Base-by-base conservation (phyloP, 2,329 filamentous ascomycete species). In the Fusarium marasasianum region DNA sequence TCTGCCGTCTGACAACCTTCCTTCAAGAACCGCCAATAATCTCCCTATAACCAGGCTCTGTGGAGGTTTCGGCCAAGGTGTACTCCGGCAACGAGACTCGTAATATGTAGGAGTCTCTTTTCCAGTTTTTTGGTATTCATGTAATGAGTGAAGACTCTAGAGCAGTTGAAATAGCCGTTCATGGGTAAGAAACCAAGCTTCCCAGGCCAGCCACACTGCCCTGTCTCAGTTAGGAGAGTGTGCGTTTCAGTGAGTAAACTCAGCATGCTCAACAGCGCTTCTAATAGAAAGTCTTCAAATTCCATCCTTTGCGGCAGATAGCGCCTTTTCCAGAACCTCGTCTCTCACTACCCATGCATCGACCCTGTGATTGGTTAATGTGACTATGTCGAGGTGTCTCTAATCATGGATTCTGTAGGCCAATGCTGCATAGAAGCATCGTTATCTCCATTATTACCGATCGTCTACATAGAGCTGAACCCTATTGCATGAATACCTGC, bases 391-490 rank as follows among this genome's bases (percentile, higher is more conserved):
- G 18, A 54, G 15, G 33, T 29, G 18, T 29, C 33, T 26, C 9
- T 8, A 9, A 53, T 3, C 17, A 37, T 7, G 20, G 12, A 20
- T 35, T 11, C 12, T 3, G 6, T 5, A 2, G 2, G 8, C 24
- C 7, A 35, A 26, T 3, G 40, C n/a, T 14, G 5, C 9, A 41
- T n/a, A 26, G 15, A 26, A 33, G 4, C 1, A 31, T 35, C 14
- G 14, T 31, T 37, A 43, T 56, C 29, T 61, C 37, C 58, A 26
- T 56, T 56, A 44, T 29, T 13, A 12, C 31, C 59, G 59, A 37
- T 3, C 6, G 17, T 29, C 26, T 22, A 35, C 4, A 17, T 20
- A 1, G 6, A 22, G 31, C 14, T 37, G 12, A n/a, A 10, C 26
- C 11, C 6, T 20, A 4, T 37, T n/a, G 12, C 14, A 10, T 20